phyloP scores from a whole-genome alignment of 495 filamentous ascomycete species.

The Talaromyces thailandensis region DNA sequence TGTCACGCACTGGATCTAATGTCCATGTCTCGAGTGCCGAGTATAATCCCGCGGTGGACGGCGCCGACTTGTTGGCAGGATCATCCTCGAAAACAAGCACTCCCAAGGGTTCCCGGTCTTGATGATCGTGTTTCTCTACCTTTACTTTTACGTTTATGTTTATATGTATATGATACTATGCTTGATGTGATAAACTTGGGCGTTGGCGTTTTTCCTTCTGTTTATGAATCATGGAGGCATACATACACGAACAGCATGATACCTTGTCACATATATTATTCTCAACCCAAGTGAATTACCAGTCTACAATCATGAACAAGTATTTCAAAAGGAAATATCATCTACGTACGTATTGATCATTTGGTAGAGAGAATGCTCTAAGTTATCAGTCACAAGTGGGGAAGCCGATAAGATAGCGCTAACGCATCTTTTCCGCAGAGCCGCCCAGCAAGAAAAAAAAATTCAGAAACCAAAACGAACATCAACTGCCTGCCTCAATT shows the following conservation, averaged over 20 bases:
- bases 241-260: background rate
- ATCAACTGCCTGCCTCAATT: background rate
- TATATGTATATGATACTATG: constrained; percentile 1
- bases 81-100: background rate
- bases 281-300: background rate
- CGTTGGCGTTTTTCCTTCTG: background rate
- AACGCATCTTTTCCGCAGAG: constrained; percentile 6
- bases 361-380: background rate
- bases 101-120: background rate
- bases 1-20: constrained; percentile 14
- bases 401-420: background rate
- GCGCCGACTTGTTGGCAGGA: background rate
- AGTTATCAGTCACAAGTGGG: background rate
- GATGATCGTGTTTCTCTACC: background rate
- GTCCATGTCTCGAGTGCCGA: constrained; percentile 15
- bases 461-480: background rate
- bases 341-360: background rate
- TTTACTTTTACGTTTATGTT: background rate
- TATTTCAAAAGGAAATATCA: background rate
- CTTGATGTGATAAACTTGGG: background rate
- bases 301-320: background rate
- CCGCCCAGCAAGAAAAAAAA: constrained; percentile 6
- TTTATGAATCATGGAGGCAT: background rate
- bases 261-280: background rate
- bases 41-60: constrained; percentile 9